Base-by-base conservation (phyloP, 1,139 yeast species). In the Scheffersomyces titani region DNA sequence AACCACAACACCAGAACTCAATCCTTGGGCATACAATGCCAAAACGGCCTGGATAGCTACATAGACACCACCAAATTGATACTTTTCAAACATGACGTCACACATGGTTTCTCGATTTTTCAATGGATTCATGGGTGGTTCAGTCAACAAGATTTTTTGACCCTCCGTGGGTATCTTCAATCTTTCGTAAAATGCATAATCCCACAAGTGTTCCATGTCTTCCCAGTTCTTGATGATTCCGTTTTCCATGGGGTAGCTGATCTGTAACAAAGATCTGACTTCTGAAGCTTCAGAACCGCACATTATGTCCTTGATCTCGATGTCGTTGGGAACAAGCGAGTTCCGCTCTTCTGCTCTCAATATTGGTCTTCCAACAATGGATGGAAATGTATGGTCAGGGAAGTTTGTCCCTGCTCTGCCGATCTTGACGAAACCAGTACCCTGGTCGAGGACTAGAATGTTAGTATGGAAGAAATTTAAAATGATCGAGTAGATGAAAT, bases 141-240 rank as follows among this genome's bases (percentile, higher is more conserved):
- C 99, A 2, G 99, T 94, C 61, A 94, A 80, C 65, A 94, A 80
- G 51, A 94, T 85, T 74, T 93, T 93, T 65, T 86, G 85, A 45
- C 94, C 97, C 49, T 84, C 76, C 19, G 96, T 87, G 24, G 86
- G 81, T 66, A 87, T 86, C 70, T 92, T 85, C 92, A 94, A 88
- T 67, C 90, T 85, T 65, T 94, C 97, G 75, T 89, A 90, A 73
- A 94, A 94, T 24, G 98, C 96, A 74, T 94, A 94, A 75, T 94
- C 98, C 99, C 99, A 94, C 61, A 94, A 82, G 67, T 93, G 96
- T 67, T 92, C 97, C 98, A 96, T 94, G 71, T 94, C 99, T 68
- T 93, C 97, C 99, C 99, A 94, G 72, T 94, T 92, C 71, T 89
- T 89, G 72, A 94, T 93, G 67, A 96, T 92, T 68, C 99, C 99